A percentile compares a stretch with the other conserved stretches of the same genome.
Evolutionary conservation across 2,329 filamentous ascomycete genomes (phyloP).

Genomic region (Trichothecium sympodiale): DNA sequence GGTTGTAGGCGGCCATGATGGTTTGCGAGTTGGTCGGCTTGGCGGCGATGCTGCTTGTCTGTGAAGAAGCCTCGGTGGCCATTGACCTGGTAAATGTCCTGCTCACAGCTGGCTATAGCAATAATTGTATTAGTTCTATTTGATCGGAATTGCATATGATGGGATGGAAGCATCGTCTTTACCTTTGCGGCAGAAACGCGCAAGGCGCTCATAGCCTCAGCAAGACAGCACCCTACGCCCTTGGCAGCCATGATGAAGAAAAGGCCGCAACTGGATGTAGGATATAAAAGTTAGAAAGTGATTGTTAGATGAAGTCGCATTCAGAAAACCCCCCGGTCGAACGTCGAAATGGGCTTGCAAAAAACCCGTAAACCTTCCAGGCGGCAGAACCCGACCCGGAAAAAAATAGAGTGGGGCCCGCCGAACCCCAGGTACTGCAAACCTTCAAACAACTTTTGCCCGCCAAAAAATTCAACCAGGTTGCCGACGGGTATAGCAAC

Average conservation of each 20-base stretch:
- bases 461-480: not conserved
- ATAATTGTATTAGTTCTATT: too few species aligned
- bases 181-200: conserved; percentile 31
- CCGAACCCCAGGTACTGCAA: too few species aligned
- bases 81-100: conserved; percentile 41
- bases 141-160: too few species aligned
- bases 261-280: too few species aligned
- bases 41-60: conserved; percentile 21
- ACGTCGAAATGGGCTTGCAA: too few species aligned
- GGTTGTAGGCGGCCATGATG: conserved; percentile 31
- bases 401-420: too few species aligned
- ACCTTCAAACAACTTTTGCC: conserved; percentile 1
- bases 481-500: too few species aligned
- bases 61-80: conserved; percentile 35
- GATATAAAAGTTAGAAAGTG: too few species aligned
- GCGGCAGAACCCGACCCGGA: too few species aligned
- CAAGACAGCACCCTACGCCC: conserved; percentile 37
- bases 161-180: conserved; percentile 6
- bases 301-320: too few species aligned
- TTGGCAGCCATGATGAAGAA: conserved; percentile 29
- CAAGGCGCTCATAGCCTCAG: conserved; percentile 40
- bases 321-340: too few species aligned
- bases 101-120: conserved; percentile 18
- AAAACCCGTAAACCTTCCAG: too few species aligned
- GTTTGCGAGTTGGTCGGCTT: conserved; percentile 20